These are phyloP conservation scores for Blastocladiella emersonii DNA, from an alignment of 371 early-diverging fungal genomes.

Conservation along the genomic window DNA sequence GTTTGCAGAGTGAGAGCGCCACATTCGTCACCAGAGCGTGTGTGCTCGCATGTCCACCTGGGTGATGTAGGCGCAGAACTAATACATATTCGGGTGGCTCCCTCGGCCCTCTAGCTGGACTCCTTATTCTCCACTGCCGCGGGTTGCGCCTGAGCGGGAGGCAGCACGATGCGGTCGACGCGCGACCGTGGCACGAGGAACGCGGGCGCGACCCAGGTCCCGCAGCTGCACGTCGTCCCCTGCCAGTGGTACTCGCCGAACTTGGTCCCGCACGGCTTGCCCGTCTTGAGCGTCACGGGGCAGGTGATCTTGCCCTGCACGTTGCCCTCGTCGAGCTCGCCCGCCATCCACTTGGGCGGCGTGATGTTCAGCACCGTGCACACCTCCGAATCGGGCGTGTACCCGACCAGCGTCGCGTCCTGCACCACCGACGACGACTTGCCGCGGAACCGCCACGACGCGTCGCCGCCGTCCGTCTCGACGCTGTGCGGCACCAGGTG, in stretches of 20 bases:
- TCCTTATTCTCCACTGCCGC: no score
- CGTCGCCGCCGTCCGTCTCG: background rate
- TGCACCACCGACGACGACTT: background rate
- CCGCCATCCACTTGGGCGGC: background rate
- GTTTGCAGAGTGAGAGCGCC: no score
- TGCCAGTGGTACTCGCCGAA: conserved; percentile 2
- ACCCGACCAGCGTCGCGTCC: background rate
- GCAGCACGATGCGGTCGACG: background rate
- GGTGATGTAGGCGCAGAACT: no score
- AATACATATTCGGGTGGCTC: no score
- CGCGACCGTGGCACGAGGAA: background rate
- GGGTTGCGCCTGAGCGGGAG: no score
- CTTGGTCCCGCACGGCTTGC: background rate
- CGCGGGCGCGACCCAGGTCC: background rate
- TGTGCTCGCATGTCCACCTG: no score
- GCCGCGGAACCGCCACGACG: background rate
- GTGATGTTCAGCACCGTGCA: background rate
- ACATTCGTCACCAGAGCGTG: no score
- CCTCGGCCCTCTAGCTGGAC: no score
- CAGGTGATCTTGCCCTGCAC: background rate
- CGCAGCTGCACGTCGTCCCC: background rate
- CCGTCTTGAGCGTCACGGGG: no score
- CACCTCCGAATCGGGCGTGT: background rate
- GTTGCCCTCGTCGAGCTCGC: background rate
- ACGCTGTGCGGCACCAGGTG: background rate